phyloP scores from a whole-genome alignment of 2,329 filamentous ascomycete genomes.

The Fusarium agapanthi region DNA sequence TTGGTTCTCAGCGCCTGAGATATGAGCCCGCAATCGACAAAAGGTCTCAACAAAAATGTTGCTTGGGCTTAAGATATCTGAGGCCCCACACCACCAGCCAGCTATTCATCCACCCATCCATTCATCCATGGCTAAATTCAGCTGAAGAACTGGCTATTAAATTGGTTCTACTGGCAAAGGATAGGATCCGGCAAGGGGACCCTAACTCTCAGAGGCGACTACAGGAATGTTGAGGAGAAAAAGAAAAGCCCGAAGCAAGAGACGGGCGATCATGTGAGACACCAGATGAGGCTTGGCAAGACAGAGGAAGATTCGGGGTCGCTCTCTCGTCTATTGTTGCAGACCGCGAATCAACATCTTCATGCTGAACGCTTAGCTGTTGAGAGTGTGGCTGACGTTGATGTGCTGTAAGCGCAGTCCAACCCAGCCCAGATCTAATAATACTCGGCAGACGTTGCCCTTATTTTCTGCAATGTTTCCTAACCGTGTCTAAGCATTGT shows the following conservation, averaged over 20 bases:
- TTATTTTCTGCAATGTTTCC: background rate
- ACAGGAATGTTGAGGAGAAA: conserved; percentile 7
- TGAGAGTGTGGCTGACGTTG: conserved; percentile 3
- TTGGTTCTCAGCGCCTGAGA: conserved; percentile 24
- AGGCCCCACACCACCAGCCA: conserved; percentile 10
- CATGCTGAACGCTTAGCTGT: background rate
- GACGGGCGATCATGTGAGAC: background rate
- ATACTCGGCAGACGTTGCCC: conserved; percentile 5
- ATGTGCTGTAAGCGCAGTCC: background rate
- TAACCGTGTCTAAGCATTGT: background rate
- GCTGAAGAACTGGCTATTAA: background rate
- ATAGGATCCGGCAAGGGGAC: background rate
- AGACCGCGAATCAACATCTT: background rate
- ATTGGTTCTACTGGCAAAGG: background rate
- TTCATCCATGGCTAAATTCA: background rate
- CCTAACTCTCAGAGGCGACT: background rate
- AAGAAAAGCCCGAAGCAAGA: conserved; percentile 8
- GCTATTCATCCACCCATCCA: background rate
- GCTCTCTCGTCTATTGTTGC: background rate
- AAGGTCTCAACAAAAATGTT: background rate
- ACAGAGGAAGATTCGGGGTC: background rate
- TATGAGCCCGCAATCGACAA: conserved; percentile 27
- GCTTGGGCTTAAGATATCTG: background rate
- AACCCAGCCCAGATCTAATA: conserved; percentile 14
- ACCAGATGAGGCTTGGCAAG: conserved; percentile 2